Base-by-base conservation (phyloP, 164 flowering plant genomes). In the Protea cynaroides region DNA sequence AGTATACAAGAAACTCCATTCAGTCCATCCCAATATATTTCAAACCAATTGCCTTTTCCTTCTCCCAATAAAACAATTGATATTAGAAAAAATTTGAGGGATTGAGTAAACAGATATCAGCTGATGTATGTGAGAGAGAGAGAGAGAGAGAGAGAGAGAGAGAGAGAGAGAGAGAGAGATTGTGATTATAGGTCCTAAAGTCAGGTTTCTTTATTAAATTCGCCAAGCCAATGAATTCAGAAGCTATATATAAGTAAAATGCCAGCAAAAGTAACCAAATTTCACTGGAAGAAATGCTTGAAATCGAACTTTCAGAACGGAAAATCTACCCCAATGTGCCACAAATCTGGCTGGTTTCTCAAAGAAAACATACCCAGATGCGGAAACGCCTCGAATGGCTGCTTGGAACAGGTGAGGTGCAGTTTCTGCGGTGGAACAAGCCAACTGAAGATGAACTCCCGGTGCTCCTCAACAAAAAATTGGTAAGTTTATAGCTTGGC, bases 301-400 rank as follows among this genome's bases (percentile, higher is more conserved):
- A 49, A 49, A 49, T 15, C 9, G 8, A 40, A 40, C 46, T 29
- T 8, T 9, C 46, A 40, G 46, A 29, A 40, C 14, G 8, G 46
- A 40, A 8, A 40, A 4, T 9, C 4, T 9, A 40, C 10, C 46
- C 4, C 14, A 40, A 3, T 40, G 46, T 3, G 46, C 34, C 13
- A 40, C 14, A 40, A 10, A 40, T 8, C 4, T 8, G 9, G 14
- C 25, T 51, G 38, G 25, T 15, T n/a, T 58, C 14, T 34, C 15
- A 15, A 25, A 1, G 22, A 25, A 64, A 52, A 47, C 69, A 55
- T 75, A 84, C 88, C 85, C 74, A 36, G 72, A 76, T 74, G 36
- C 80, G 64, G 34, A 67, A 61, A 49, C 54, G 76, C 63, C 69
- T 63, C 23, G 23, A 2, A 22, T 60, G 69, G 25, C 44, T 40